Evolutionary conservation across 192 early-diverging fungal species (phyloP).

Genomic region (Entomortierella chlamydospora): DNA sequence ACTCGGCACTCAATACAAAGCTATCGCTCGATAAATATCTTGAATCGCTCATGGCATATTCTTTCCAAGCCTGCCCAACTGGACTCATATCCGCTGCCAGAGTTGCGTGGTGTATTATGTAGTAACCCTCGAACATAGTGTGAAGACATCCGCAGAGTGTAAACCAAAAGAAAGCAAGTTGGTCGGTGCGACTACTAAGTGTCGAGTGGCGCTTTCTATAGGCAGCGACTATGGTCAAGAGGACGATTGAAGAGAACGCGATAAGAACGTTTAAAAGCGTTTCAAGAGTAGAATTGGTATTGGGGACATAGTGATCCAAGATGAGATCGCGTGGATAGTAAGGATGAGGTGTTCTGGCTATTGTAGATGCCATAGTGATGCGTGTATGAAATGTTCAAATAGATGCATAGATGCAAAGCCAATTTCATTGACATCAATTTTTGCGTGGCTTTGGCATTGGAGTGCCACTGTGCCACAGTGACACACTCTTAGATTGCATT

Average conservation of each 20-base stretch:
- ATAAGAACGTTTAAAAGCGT: slow-evolving; percentile 5
- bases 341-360: slow-evolving; percentile 23
- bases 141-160: slow-evolving; percentile 83
- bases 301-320: slow-evolving; percentile 34
- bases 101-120: slow-evolving; percentile 70
- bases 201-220: slow-evolving; percentile 13
- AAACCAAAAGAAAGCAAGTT: slow-evolving; percentile 81
- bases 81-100: slow-evolving; percentile 74
- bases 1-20: slow-evolving; percentile 83
- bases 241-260: not conserved
- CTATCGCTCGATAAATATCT: slow-evolving; percentile 87
- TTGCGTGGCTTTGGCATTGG: no score
- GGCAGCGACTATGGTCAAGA: not conserved
- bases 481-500: no score
- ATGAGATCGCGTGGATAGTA: slow-evolving; percentile 26
- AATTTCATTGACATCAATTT: no score
- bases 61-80: slow-evolving; percentile 87
- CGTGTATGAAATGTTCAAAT: not conserved
- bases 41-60: slow-evolving; percentile 90
- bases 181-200: slow-evolving; percentile 7
- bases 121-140: slow-evolving; percentile 85
- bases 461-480: no score
- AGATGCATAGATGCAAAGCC: no score
- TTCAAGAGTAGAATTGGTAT: slow-evolving; percentile 10
- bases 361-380: not conserved